Conservation (phyloP, 345 rosid genomes). For the Euphorbia pulcherrima region DNA sequence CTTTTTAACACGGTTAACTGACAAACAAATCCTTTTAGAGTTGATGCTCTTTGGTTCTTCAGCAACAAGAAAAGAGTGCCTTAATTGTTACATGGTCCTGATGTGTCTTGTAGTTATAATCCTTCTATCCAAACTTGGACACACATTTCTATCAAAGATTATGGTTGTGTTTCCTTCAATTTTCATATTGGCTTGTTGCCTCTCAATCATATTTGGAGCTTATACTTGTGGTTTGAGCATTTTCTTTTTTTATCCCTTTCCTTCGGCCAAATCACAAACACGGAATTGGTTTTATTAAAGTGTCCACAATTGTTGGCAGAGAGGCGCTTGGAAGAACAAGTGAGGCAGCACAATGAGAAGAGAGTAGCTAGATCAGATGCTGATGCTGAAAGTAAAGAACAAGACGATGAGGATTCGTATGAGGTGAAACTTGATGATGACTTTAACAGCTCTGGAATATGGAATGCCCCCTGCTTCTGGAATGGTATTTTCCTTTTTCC, state of each 20-base stretch:
- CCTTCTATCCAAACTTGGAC: neutral
- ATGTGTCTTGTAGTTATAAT: neutral
- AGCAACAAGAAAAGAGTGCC: neutral
- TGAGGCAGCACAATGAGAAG: conserved; percentile 79
- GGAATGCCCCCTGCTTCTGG: conserved; percentile 99
- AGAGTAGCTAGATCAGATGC: conserved; percentile 41
- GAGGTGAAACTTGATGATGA: conserved; percentile 94
- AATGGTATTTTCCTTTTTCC: conserved; percentile 50
- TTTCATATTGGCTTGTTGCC: neutral
- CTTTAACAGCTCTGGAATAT: conserved; percentile 86
- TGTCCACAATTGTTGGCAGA: conserved; percentile 38
- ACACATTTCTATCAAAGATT: neutral
- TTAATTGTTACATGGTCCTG: neutral
- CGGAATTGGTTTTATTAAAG: neutral
- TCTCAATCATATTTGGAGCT: neutral
- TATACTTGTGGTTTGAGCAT: neutral
- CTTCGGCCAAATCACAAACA: neutral
- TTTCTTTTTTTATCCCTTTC: neutral
- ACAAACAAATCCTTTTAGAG: neutral
- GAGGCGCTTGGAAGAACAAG: conserved; percentile 92
- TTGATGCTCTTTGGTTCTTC: neutral
- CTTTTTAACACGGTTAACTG: neutral
- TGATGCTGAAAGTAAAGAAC: conserved; percentile 19
- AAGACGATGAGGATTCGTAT: conserved; percentile 62
- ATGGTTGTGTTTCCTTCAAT: neutral